Evolutionary conservation across 2,329 filamentous ascomycete species (phyloP).

Genomic region (Diaporthe eres): DNA sequence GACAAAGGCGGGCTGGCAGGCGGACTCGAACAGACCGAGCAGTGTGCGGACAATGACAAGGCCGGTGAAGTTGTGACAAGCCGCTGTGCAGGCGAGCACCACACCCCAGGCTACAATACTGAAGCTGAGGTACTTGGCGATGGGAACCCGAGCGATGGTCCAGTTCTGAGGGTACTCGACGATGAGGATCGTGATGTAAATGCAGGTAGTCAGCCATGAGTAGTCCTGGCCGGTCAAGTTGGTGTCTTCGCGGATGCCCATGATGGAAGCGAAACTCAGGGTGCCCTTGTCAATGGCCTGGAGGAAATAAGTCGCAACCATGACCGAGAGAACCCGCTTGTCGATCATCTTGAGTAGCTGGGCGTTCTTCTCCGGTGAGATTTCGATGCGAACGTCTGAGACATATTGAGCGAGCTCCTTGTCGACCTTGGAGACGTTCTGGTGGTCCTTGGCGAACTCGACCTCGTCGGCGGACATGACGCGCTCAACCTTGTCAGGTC

Average conservation of each 20-base stretch:
- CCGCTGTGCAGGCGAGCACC: constrained; percentile 72
- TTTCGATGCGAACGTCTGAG: constrained; percentile 66
- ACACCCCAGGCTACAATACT: constrained; percentile 76
- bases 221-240: constrained; percentile 68
- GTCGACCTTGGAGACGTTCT: constrained; percentile 70
- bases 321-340: constrained; percentile 75
- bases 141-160: constrained; percentile 66
- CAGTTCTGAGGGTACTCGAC: constrained; percentile 81
- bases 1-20: constrained; percentile 78
- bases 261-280: constrained; percentile 74
- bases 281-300: constrained; percentile 79
- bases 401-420: constrained; percentile 80
- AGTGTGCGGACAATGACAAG: constrained; percentile 74
- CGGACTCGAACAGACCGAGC: constrained; percentile 79
- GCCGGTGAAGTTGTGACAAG: constrained; percentile 71
- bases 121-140: constrained; percentile 76
- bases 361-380: constrained; percentile 71
- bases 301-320: constrained; percentile 82
- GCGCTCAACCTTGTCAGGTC: constrained; percentile 38
- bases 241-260: constrained; percentile 69
- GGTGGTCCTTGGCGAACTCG: constrained; percentile 56
- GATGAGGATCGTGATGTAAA: constrained; percentile 79
- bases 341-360: constrained; percentile 77
- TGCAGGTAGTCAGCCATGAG: constrained; percentile 80
- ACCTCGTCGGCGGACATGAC: constrained; percentile 50